phyloP scores from a whole-genome alignment of 768 basidiomycete species.

The Hysterangium stoloniferum region DNA sequence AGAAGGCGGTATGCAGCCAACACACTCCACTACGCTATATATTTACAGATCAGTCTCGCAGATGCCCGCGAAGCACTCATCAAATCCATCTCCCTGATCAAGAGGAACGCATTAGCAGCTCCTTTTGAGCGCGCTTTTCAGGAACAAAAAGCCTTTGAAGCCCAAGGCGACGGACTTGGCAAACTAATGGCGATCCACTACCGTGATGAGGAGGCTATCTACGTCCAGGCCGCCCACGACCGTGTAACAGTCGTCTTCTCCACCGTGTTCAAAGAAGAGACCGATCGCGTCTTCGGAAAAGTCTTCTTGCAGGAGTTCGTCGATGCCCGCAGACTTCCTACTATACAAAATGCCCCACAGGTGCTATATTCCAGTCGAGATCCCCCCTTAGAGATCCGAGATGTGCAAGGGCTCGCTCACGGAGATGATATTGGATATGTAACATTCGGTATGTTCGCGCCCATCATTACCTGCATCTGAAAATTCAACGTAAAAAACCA shows the following conservation, averaged over 20 bases:
- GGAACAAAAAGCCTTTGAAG: constrained; percentile 75
- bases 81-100: constrained; percentile 73
- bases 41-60: constrained; percentile 24
- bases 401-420: constrained; percentile 71
- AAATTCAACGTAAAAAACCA: constrained; percentile 14
- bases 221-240: constrained; percentile 86
- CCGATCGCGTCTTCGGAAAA: constrained; percentile 93
- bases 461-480: background rate
- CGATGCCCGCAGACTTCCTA: constrained; percentile 89
- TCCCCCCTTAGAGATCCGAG: constrained; percentile 92
- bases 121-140: constrained; percentile 88
- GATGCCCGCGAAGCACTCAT: constrained; percentile 77
- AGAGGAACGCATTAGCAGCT: constrained; percentile 89
- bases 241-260: constrained; percentile 98
- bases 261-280: constrained; percentile 94
- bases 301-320: constrained; percentile 99
- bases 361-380: constrained; percentile 92
- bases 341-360: constrained; percentile 94
- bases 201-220: constrained; percentile 95
- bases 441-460: constrained; percentile 53
- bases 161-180: constrained; percentile 48
- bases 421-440: constrained; percentile 93
- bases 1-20: constrained; percentile 57
- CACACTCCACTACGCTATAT: background rate
- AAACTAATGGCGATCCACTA: constrained; percentile 92